Evolutionary conservation across 2,329 filamentous ascomycete species (phyloP), one percentile per base, ranked within the genome.

Genomic region (Microsporum canis): DNA sequence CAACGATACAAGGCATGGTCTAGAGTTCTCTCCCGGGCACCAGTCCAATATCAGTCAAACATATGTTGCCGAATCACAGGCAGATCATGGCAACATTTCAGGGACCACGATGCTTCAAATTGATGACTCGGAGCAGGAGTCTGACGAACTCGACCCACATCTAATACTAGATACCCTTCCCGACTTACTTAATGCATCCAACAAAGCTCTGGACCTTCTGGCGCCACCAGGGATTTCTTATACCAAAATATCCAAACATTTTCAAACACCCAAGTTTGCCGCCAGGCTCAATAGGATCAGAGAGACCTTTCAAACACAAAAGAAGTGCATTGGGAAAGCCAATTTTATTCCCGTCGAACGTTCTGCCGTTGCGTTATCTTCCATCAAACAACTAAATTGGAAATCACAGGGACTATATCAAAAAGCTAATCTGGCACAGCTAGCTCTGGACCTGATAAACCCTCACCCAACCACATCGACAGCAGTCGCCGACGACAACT

Each of bases 371-470:
- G 60, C 39, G 3, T 51, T 65, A 31, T 63, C 63, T 5, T 62
- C 56, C 0, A 36, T 62, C 4, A 29, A 60, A 55, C 10, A 43
- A 5, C 17, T 60, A 29, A 57, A 57, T 27, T 63, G 61, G 61
- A 33, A 57, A 14, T 57, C 62, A 5, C 34, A 53, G 14, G 57
- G 39, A 27, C 29, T 63, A 23, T 63, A 57, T 29, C 61, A 64
- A 31, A 65, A 61, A 43, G 63, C 65, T 23, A 66, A 66, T 51
- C 57, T 66, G 3, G 65, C 62, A 14, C 61, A 62, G 41, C 45
- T 66, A 14, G 60, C 62, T 27, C 31, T 64, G 45, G 62, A 64
- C 53, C 53, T 66, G 6, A 58, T 65, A 5, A 53, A 43, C 5
- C 57, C 57, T 5, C 31, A 27, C 5, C 41, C 31, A 49, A 59